phyloP scores from a whole-genome alignment of 306 rosid species.

The Ochetophila trinervis region DNA sequence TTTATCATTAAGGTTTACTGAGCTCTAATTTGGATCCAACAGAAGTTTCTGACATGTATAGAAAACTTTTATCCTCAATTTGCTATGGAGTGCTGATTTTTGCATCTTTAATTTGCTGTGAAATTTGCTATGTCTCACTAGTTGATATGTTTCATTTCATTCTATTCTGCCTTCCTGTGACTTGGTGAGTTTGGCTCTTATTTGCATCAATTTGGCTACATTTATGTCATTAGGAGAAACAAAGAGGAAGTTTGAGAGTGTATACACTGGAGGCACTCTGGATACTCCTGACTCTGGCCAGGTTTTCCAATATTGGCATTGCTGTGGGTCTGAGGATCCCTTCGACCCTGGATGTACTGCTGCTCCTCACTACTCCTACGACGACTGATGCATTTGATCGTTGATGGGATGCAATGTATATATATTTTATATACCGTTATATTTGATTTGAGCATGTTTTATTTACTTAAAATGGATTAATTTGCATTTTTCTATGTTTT shows the following conservation, averaged over 20 bases:
- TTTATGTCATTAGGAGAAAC: conserved; percentile 66
- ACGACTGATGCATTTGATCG: conserved; percentile 40
- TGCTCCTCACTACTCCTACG: conserved; percentile 73
- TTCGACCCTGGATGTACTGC: conserved; percentile 83
- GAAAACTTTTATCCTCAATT: too few species aligned
- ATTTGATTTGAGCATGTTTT: too few species aligned
- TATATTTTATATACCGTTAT: too few species aligned
- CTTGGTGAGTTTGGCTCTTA: conserved; percentile 21
- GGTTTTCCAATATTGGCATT: conserved; percentile 93
- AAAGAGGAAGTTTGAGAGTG: conserved; percentile 93
- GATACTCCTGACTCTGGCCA: conserved; percentile 73
- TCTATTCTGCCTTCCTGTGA: conserved; percentile 5
- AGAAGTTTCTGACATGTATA: not conserved
- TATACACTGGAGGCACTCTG: conserved; percentile 81
- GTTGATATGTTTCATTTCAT: not conserved
- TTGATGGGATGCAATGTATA: too few species aligned
- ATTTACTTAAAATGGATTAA: too few species aligned
- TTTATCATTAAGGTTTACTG: too few species aligned
- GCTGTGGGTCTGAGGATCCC: conserved; percentile 93
- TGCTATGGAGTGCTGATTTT: not conserved
- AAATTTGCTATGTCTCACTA: not conserved
- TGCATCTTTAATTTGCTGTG: not conserved
- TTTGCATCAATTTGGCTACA: conserved; percentile 16
- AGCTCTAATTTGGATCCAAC: too few species aligned
- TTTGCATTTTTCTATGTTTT: too few species aligned